Evolutionary conservation across 2,329 filamentous ascomycete genomes (phyloP).

Genomic region (Ploettnerulaceae sp.): DNA sequence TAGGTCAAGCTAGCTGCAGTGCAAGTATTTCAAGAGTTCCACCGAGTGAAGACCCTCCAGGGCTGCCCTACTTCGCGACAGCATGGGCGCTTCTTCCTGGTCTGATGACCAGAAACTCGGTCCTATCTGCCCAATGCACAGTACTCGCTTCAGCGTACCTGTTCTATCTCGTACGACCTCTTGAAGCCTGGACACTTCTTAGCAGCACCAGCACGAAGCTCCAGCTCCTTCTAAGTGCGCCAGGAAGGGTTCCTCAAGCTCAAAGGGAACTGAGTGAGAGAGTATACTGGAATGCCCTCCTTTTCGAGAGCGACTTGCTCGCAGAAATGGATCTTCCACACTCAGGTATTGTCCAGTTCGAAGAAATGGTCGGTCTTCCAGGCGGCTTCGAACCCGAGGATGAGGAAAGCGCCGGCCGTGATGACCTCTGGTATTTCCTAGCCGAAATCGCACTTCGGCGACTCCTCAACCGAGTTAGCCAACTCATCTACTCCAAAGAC

Average conservation of each 20-base stretch:
- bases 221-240: slow-evolving; percentile 70
- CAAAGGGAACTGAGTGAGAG: slow-evolving; percentile 70
- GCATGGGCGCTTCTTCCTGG: slow-evolving; percentile 74
- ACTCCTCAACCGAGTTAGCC: slow-evolving; percentile 72
- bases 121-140: slow-evolving; percentile 74
- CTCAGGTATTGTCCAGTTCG: slow-evolving; percentile 76
- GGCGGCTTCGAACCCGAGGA: slow-evolving; percentile 67
- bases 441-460: slow-evolving; percentile 76
- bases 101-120: slow-evolving; percentile 75
- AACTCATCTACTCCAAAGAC: slow-evolving; percentile 73
- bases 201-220: slow-evolving; percentile 78
- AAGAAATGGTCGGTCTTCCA: slow-evolving; percentile 73
- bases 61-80: slow-evolving; percentile 73
- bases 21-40: slow-evolving; percentile 72
- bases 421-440: slow-evolving; percentile 82
- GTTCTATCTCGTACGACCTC: slow-evolving; percentile 74
- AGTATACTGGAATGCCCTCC: slow-evolving; percentile 78
- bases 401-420: slow-evolving; percentile 62
- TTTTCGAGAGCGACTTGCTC: slow-evolving; percentile 76
- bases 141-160: slow-evolving; percentile 76
- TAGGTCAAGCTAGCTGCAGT: slow-evolving; percentile 70
- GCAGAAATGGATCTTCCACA: slow-evolving; percentile 78
- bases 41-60: slow-evolving; percentile 65
- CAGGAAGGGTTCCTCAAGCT: slow-evolving; percentile 63
- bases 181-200: slow-evolving; percentile 78